Evolutionary conservation across 148 eudicot species (phyloP).

Genomic region (Cornus suecica): DNA sequence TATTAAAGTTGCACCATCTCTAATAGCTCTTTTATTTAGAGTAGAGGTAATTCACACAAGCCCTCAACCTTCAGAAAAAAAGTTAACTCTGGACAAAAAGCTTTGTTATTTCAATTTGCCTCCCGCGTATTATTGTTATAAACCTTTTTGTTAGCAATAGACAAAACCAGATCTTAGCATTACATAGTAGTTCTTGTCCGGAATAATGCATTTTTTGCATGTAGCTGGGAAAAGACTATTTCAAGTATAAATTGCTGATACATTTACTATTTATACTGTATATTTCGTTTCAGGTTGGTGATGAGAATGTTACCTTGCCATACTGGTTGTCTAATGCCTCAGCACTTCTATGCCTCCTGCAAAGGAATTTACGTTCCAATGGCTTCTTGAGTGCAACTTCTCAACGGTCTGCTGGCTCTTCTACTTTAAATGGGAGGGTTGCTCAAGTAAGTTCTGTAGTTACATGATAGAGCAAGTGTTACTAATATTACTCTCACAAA

Average conservation of each 20-base stretch:
- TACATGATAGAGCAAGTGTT: background rate
- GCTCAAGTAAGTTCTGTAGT: conserved; percentile 54
- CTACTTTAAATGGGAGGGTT: conserved; percentile 65
- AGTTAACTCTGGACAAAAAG: background rate
- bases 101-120: background rate
- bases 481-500: background rate
- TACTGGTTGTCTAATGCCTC: conserved; percentile 96
- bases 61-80: no score
- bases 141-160: background rate
- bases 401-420: conserved; percentile 60
- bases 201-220: background rate
- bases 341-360: conserved; percentile 86
- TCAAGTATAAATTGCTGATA: background rate
- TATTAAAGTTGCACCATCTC: no score
- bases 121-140: background rate
- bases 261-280: background rate
- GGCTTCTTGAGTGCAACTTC: conserved; percentile 72
- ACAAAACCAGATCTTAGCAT: background rate
- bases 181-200: background rate
- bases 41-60: no score
- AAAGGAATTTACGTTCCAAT: conserved; percentile 82
- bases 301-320: conserved; percentile 75
- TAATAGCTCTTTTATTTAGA: no score
- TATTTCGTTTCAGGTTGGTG: conserved; percentile 53
- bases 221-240: no score